Evolutionary conservation across 176 grass and related monocot species (phyloP).

Genomic region (Poa annua): DNA sequence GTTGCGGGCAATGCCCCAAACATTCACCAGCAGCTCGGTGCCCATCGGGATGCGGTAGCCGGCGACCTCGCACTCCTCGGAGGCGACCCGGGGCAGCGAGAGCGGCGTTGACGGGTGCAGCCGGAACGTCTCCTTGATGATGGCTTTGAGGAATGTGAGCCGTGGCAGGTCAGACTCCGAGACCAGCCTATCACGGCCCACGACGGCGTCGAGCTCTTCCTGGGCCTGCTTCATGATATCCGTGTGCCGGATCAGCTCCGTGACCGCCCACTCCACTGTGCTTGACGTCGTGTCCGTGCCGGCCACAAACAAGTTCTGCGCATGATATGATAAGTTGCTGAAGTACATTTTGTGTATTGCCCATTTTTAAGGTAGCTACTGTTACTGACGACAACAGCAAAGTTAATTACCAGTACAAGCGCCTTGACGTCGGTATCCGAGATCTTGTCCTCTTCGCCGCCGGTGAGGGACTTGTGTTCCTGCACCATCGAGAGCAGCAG

Average conservation of each 20-base stretch:
- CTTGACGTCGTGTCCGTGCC: constrained; percentile 73
- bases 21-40: constrained; percentile 54
- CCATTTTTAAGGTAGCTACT: no score
- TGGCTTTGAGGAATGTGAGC: constrained; percentile 47
- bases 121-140: constrained; percentile 70
- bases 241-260: constrained; percentile 60
- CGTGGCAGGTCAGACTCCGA: constrained; percentile 60
- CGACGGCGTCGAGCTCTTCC: constrained; percentile 56
- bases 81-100: constrained; percentile 60
- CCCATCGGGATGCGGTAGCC: constrained; percentile 53
- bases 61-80: constrained; percentile 53
- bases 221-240: constrained; percentile 52
- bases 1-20: constrained; percentile 77
- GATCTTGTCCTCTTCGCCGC: constrained; percentile 41
- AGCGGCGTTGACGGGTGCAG: constrained; percentile 75
- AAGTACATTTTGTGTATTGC: no score
- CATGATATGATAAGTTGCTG: not conserved
- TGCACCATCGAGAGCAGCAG: constrained; percentile 50
- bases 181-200: constrained; percentile 51
- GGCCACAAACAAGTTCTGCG: constrained; percentile 68
- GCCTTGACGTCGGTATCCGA: constrained; percentile 65
- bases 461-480: constrained; percentile 26
- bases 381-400: no score
- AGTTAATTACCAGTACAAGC: constrained; percentile 52
- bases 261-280: constrained; percentile 66